A percentile compares a stretch with the other conserved stretches of the same genome.
Evolutionary conservation across 228 moss, liverwort and hornwort genomes (phyloP).

Genomic region (Sphagnum magellanicum): DNA sequence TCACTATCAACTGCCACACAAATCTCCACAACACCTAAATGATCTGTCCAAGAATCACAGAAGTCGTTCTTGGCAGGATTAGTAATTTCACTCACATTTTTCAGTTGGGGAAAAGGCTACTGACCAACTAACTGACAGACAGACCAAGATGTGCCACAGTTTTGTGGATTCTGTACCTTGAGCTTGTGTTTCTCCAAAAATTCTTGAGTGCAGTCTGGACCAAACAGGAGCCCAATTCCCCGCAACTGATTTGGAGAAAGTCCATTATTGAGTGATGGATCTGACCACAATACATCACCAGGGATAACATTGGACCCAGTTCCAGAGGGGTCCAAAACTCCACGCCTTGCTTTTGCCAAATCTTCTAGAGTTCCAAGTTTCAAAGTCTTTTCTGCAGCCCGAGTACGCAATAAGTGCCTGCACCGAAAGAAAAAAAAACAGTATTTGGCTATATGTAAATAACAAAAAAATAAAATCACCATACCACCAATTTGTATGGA

Average conservation of each 20-base stretch:
- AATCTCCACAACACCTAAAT: constrained; percentile 14
- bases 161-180: constrained; percentile 43
- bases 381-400: constrained; percentile 35
- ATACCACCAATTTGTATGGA: too few relatives aligned
- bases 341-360: constrained; percentile 74
- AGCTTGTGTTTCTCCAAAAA: constrained; percentile 97
- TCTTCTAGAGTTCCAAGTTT: constrained; percentile 75
- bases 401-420: constrained; percentile 67
- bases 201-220: constrained; percentile 97
- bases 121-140: not conserved
- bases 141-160: too few relatives aligned
- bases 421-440: constrained; percentile 3
- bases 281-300: constrained; percentile 95
- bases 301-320: constrained; percentile 72
- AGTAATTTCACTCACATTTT: too few relatives aligned
- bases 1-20: constrained; percentile 78
- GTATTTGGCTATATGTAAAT: too few relatives aligned
- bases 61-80: too few relatives aligned
- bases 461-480: too few relatives aligned
- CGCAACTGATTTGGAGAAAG: constrained; percentile 79
- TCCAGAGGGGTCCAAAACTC: constrained; percentile 73
- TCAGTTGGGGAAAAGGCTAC: too few relatives aligned
- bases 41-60: too few relatives aligned
- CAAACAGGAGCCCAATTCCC: constrained; percentile 93
- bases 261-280: constrained; percentile 69